These are phyloP conservation scores for Nasturtium officinale DNA, from an alignment of 345 rosid species.

Conservation along the genomic window DNA sequence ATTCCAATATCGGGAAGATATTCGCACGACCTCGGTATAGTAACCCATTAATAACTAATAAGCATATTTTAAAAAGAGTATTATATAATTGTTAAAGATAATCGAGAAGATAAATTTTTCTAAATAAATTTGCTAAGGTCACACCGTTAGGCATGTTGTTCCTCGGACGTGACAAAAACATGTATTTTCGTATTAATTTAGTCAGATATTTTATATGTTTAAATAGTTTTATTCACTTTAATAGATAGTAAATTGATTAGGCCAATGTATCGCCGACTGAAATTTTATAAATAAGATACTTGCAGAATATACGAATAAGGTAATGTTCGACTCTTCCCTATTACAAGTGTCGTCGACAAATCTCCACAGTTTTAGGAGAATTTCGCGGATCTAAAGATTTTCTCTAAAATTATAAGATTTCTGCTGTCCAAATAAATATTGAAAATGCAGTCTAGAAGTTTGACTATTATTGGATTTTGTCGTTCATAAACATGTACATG, in stretches of 20 bases:
- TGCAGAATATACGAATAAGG: background rate
- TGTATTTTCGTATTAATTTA: slow-evolving; percentile 24
- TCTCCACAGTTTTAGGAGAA: slow-evolving; percentile 37
- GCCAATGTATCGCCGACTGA: background rate
- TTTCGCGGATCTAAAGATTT: slow-evolving; percentile 36
- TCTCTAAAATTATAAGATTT: slow-evolving; percentile 1
- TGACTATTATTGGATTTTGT: slow-evolving; percentile 30
- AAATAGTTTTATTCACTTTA: slow-evolving; percentile 1
- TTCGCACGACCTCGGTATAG: slow-evolving; percentile 33
- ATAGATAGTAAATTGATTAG: background rate
- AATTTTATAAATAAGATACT: slow-evolving; percentile 8
- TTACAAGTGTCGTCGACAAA: slow-evolving; percentile 19
- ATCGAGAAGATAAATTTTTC: slow-evolving; percentile 7
- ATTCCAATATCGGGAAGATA: slow-evolving; percentile 29
- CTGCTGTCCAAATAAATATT: slow-evolving; percentile 30
- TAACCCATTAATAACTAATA: slow-evolving; percentile 1
- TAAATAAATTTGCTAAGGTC: background rate
- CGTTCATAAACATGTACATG: background rate
- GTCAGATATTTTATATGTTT: background rate
- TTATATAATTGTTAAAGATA: slow-evolving; percentile 1
- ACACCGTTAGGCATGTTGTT: slow-evolving; percentile 44
- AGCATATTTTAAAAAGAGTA: background rate
- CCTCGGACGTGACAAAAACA: slow-evolving; percentile 45
- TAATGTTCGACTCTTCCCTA: slow-evolving; percentile 21
- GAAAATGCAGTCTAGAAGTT: slow-evolving; percentile 29